Conservation (phyloP, 345 rosid genomes). For the Brassica rapa region DNA sequence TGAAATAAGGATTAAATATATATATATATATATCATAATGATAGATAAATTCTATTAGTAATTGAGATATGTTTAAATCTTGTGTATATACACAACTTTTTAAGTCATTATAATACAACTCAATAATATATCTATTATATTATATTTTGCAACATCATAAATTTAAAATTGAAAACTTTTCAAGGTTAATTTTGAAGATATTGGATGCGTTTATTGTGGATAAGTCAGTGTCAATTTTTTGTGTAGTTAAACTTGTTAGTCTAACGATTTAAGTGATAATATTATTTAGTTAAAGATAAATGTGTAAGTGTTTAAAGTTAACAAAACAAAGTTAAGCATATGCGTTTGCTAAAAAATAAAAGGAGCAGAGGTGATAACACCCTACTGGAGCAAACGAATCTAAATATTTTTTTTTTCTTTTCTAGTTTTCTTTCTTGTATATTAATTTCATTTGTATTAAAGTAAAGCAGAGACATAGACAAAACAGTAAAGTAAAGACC, state of each 20-base stretch:
- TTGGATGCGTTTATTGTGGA: background rate
- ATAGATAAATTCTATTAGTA: too few relatives aligned
- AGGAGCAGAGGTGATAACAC: background rate
- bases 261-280: background rate
- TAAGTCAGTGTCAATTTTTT: background rate
- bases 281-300: background rate
- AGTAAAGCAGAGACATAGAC: constrained; percentile 14
- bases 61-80: too few relatives aligned
- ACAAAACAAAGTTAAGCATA: too few relatives aligned
- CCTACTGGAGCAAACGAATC: background rate
- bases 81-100: too few relatives aligned
- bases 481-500: background rate
- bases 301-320: too few relatives aligned
- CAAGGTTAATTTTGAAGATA: background rate
- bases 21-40: too few relatives aligned
- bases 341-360: background rate
- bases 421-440: background rate
- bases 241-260: background rate
- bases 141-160: background rate
- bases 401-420: background rate
- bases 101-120: background rate
- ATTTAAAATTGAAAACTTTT: background rate
- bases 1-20: too few relatives aligned
- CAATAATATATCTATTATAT: too few relatives aligned
- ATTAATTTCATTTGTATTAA: background rate